Base-by-base conservation (phyloP, 139 green algal species). In the Chlorokybus atmophyticus region DNA sequence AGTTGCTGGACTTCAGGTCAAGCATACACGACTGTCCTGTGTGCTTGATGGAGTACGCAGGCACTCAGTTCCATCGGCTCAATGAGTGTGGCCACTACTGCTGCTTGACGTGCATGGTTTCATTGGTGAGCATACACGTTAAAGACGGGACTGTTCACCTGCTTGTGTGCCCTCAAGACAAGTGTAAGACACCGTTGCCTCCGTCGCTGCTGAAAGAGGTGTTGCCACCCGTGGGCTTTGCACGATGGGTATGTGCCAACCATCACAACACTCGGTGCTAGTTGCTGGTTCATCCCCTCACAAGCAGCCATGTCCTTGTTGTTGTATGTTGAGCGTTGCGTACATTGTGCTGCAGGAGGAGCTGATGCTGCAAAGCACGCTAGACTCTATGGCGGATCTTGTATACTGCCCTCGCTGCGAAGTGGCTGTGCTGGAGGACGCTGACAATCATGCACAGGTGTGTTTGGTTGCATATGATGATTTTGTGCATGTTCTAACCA, bases 381-480 rank as follows among this genome's bases (percentile, higher is more conserved):
- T 93, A 26, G 77, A 83, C 68, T 50, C 51, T 3, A 94, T 94
- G 85, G 35, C 66, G 49, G 85, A 90, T 51, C 58, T 85, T 25
- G 71, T 82, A 8, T 88, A 86, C 73, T 94, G 85, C 74, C 85
- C 85, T 0, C 74, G 83, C 21, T 94, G 85, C 68, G 62, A 68
- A 17, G 51, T 62, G 1, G 25, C 77, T 2, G 73, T 51, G 48
- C 48, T 94, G 17, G 84, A 93, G 66, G 83, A 91, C 56, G n/a
- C n/a, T n/a, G n/a, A n/a, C n/a, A n/a, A 24, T 7, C 7, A 26
- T 21, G 6, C 74, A 82, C 67, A 87, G 75, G 49, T 76, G 74
- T 1, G 75, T 84, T 59, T 93, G 82, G 66, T 32, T 90, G 81
- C 73, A 60, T 83, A 32, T 89, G 77, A 57, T 78, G 75, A 25